Base-by-base conservation (phyloP, 495 filamentous ascomycete genomes). In the Talaromyces thailandensis region DNA sequence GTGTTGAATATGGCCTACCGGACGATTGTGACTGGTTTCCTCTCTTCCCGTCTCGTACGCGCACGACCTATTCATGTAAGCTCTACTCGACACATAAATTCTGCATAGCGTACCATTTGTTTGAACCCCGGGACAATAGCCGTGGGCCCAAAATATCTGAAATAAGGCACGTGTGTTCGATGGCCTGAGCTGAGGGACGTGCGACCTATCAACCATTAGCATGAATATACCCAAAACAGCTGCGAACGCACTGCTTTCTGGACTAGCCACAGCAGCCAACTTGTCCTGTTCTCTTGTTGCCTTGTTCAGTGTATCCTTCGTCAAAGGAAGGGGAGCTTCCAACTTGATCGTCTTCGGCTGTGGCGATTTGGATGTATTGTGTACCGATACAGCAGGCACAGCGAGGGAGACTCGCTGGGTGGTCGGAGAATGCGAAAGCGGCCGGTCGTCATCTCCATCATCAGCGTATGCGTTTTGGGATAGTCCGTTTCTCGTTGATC, bases 51-150 rank as follows among this genome's bases (percentile, higher is more conserved):
- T 79, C 77, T 64, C 84, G 83, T 14, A 93, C 84, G 66, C 89
- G 87, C 55, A 91, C 89, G 58, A 79, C 71, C 75, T 78, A 48
- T 37, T 56, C 37, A 28, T 0, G 24, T 53, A 53, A 53, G 50
- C 24, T 69, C 56, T 45, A 24, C 28, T 5, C 50, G 2, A 5
- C 7, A 8, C 5, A 48, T 21, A 25, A 3, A 24, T 16, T 24
- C 3, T 40, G 8, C n/a, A 45, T 31, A 58, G 26, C 65, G 3
- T 63, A 94, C 87, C 88, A 93, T 92, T 68, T 93, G 89, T 71
- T 93, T 95, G 73, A 91, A 93, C n/a, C 91, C 91, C 2, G 90
- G 90, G 37, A 93, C 89, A 66, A 95, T 95, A 62, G 91, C 91
- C 2, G 91, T 95, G 1, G 90, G 89, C 0, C 91, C 91, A 69